phyloP scores from a whole-genome alignment of 2,329 filamentous ascomycete genomes.

The Sclerotinia spermophila region DNA sequence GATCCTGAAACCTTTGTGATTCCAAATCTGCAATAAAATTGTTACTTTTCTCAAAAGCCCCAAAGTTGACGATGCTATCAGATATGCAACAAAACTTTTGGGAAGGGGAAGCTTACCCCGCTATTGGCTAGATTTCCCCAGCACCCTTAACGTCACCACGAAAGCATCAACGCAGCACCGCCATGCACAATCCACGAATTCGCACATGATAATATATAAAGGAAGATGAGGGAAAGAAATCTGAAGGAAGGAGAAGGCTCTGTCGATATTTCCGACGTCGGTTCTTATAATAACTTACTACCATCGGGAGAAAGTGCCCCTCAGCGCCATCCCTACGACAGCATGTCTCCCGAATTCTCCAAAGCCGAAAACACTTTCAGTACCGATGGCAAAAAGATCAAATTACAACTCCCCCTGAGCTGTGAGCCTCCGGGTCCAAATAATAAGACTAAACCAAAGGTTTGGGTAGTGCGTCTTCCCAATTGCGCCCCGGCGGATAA shows the following conservation, averaged over 20 bases:
- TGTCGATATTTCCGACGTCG: background rate
- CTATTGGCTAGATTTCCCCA: background rate
- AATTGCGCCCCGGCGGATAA: background rate
- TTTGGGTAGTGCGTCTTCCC: slow-evolving; percentile 72
- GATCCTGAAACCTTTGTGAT: background rate
- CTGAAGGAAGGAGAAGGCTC: background rate
- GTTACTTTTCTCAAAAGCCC: background rate
- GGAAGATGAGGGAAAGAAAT: background rate
- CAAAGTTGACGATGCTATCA: background rate
- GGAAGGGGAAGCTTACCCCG: background rate
- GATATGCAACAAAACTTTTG: background rate
- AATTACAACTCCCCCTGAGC: slow-evolving; percentile 68
- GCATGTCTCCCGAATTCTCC: slow-evolving; percentile 24
- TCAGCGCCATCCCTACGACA: slow-evolving; percentile 5
- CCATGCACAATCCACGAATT: background rate
- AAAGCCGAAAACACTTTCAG: slow-evolving; percentile 13
- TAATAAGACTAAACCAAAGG: slow-evolving; percentile 68
- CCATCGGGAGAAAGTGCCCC: background rate
- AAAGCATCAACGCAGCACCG: background rate
- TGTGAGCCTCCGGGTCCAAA: slow-evolving; percentile 77
- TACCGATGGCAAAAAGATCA: slow-evolving; percentile 36
- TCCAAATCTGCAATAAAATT: background rate
- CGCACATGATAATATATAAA: background rate
- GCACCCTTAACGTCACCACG: background rate
- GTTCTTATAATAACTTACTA: background rate